Evolutionary conservation across 2,329 filamentous ascomycete genomes (phyloP), one percentile per base, ranked within the genome.

Genomic region (Berkeleyomyces basicola): DNA sequence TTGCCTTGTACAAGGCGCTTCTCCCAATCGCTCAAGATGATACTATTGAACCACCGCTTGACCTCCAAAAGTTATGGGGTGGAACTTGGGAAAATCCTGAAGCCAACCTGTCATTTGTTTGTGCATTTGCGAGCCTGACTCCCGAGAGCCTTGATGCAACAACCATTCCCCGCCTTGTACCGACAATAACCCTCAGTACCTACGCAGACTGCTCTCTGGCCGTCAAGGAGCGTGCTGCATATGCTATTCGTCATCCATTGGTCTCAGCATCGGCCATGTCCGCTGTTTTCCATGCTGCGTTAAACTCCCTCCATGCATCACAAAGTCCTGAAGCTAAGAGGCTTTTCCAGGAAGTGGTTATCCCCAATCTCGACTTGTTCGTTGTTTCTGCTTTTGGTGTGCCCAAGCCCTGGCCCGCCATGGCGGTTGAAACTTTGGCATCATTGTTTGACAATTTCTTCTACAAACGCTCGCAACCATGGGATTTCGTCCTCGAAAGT

Each of bases 91-190:
- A 86, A 66, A 83, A 95, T 67, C 82, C 87, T 11, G 85, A 95
- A 66, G 89, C 93, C 0, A 92, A 97, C 67, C 77, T 99, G 43
- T 95, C 91, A n/a, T 96, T 97, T 71, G 82, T 97, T 61, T 86
- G 87, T 66, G 90, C 90, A 16, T 96, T 92, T 71, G 79, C 92
- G 31, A 88, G 87, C 3, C 80, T 91, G 63, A 82, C 81, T 10
- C 80, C 86, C 0, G 82, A 88, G 37, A 82, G 91, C 68, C 79
- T 96, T 36, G 90, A 97, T 71, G 87, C 89, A 2, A 87, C 85
- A 10, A 87, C 87, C 43, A 93, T 97, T 64, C 92, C 90, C 0
- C 83, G 86, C 42, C 79, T 97, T 43, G 82, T 88, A 63, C 81
- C 84, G 33, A 89, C 90, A 2, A 95, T 96, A 70, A 83, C 84